Conservation (phyloP, 148 eudicot genomes). For the Chenopodium berlandieri region DNA sequence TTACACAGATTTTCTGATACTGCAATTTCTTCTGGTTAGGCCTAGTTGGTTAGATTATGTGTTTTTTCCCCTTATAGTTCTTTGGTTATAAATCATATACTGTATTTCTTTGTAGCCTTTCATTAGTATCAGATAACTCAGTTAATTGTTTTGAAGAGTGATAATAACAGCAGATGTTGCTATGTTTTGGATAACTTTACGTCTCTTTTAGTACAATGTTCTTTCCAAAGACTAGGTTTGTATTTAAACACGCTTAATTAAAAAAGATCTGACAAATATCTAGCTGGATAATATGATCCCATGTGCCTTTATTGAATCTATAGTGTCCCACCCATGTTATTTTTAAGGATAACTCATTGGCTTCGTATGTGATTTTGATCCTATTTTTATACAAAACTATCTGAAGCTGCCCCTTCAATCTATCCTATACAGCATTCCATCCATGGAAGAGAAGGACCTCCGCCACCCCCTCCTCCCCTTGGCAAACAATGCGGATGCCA, state of each 20-base stretch:
- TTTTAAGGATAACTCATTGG: background rate
- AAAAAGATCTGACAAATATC: conserved; percentile 7
- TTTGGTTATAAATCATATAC: background rate
- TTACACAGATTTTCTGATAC: background rate
- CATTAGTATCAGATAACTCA: background rate
- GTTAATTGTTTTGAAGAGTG: background rate
- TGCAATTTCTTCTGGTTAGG: background rate
- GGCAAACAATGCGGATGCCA: conserved; percentile 12
- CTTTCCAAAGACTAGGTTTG: background rate
- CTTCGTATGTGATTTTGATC: background rate
- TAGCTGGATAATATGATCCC: conserved; percentile 1
- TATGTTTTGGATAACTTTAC: background rate
- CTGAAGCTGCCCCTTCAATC: background rate
- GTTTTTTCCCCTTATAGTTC: background rate
- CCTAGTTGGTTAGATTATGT: background rate
- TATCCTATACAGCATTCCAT: background rate
- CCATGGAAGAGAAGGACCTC: conserved; percentile 41
- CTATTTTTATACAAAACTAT: background rate
- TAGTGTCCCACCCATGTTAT: conserved; percentile 16
- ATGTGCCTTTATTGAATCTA: conserved; percentile 12
- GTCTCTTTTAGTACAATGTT: background rate
- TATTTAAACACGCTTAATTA: background rate
- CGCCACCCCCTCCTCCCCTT: conserved; percentile 39
- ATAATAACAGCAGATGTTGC: background rate
- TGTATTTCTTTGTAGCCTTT: background rate